phyloP scores from a whole-genome alignment of 2,329 filamentous ascomycete species.

The Malbranchea zuffiana region DNA sequence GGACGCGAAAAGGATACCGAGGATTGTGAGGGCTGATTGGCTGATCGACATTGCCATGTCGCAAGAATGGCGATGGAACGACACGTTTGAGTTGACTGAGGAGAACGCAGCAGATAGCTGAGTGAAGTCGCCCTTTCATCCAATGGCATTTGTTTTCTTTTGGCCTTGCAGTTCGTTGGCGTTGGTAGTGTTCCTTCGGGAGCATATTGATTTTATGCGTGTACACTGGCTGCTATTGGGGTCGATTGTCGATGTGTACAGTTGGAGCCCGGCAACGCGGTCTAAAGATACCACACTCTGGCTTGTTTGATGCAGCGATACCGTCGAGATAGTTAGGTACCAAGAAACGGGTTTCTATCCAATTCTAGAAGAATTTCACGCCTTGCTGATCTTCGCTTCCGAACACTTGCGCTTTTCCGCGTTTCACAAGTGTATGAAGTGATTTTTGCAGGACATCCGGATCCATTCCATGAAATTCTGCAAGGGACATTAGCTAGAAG shows the following conservation, averaged over 20 bases:
- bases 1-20: constrained; percentile 65
- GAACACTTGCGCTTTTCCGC: constrained; percentile 87
- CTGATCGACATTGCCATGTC: constrained; percentile 79
- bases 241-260: too few species aligned
- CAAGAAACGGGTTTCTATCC: too few species aligned
- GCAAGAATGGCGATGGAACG: constrained; percentile 62
- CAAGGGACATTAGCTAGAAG: neutral
- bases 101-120: constrained; percentile 15
- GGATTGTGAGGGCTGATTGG: constrained; percentile 81
- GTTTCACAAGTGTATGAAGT: constrained; percentile 71
- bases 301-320: too few species aligned
- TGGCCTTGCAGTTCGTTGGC: too few species aligned
- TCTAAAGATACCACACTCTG: too few species aligned
- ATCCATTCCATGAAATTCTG: constrained; percentile 85
- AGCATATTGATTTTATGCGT: too few species aligned
- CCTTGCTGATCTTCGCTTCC: constrained; percentile 77
- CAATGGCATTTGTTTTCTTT: constrained; percentile 3
- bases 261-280: too few species aligned
- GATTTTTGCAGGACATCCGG: constrained; percentile 67
- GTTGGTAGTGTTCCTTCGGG: too few species aligned
- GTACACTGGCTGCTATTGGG: too few species aligned
- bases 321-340: too few species aligned
- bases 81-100: constrained; percentile 44
- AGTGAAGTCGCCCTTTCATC: constrained; percentile 7
- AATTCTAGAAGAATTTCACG: constrained; percentile 78